A percentile compares a stretch with the other conserved stretches of the same genome.
phyloP scores from a whole-genome alignment of 805 yeast species.

The Cyberlindnera mississippiensis region DNA sequence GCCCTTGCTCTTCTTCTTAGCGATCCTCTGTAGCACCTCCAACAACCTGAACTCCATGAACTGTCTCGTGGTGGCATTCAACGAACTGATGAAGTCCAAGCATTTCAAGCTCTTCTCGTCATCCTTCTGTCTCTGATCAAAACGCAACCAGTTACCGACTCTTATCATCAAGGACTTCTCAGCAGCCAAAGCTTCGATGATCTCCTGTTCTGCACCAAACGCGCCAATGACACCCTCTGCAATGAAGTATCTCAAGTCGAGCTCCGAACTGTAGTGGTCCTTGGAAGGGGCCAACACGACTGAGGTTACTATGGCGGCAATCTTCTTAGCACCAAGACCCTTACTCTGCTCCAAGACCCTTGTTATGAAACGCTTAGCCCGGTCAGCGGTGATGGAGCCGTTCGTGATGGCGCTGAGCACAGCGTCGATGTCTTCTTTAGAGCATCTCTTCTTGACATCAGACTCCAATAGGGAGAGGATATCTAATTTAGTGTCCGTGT shows the following conservation, averaged over 20 bases:
- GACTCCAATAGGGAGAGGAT: no score
- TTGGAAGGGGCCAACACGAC: neutral
- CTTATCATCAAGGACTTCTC: slow-evolving; percentile 1
- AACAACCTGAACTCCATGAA: neutral
- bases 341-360: neutral
- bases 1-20: neutral
- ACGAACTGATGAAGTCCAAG: neutral
- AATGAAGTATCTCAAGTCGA: slow-evolving; percentile 1
- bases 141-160: slow-evolving; percentile 7
- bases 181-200: neutral
- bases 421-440: neutral
- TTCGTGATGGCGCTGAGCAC: neutral
- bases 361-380: neutral
- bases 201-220: slow-evolving; percentile 1
- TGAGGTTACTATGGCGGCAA: neutral
- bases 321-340: neutral
- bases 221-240: neutral
- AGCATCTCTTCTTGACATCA: neutral
- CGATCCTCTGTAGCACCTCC: neutral
- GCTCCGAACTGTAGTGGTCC: neutral
- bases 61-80: neutral
- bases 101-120: neutral
- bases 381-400: neutral
- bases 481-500: no score
- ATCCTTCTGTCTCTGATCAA: neutral